Conservation (phyloP, 495 filamentous ascomycete genomes). For the Neurospora sp. region DNA sequence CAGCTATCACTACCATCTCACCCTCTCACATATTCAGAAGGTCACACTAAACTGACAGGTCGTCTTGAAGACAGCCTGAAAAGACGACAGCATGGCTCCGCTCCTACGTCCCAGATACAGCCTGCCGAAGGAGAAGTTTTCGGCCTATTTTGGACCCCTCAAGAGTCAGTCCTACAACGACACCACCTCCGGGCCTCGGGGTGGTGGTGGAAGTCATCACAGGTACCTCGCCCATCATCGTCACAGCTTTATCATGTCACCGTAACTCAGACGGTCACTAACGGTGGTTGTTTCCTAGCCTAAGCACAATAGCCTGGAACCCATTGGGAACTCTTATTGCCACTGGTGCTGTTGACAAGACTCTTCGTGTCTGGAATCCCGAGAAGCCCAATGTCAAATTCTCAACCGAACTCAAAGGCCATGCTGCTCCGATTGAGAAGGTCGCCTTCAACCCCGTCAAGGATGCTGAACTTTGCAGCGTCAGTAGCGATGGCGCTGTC, state of each 20-base stretch:
- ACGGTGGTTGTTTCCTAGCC: conserved; percentile 12
- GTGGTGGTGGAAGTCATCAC: conserved; percentile 9
- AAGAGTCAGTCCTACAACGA: conserved; percentile 58
- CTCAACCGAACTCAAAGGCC: conserved; percentile 79
- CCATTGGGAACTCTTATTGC: conserved; percentile 78
- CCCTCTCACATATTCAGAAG: not conserved
- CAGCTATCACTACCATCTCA: not conserved
- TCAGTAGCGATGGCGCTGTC: conserved; percentile 74
- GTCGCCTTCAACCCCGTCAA: conserved; percentile 83
- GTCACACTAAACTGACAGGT: not conserved
- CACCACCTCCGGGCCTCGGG: conserved; percentile 26
- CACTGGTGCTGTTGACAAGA: conserved; percentile 71
- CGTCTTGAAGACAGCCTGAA: not conserved
- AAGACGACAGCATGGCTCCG: conserved; percentile 38
- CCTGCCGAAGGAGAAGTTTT: conserved; percentile 54
- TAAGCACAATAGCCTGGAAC: conserved; percentile 80
- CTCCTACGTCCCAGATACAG: conserved; percentile 38
- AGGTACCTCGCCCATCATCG: not conserved
- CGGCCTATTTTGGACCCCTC: conserved; percentile 42
- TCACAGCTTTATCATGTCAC: not conserved
- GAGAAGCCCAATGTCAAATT: conserved; percentile 71
- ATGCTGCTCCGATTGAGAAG: conserved; percentile 67
- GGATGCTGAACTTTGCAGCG: conserved; percentile 80
- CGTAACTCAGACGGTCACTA: not conserved
- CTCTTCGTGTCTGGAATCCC: conserved; percentile 81